A percentile compares a stretch with the other conserved stretches of the same genome.
These are phyloP conservation scores for Rhodotorula diobovata DNA, from an alignment of 768 basidiomycete species.

Conservation along the genomic window DNA sequence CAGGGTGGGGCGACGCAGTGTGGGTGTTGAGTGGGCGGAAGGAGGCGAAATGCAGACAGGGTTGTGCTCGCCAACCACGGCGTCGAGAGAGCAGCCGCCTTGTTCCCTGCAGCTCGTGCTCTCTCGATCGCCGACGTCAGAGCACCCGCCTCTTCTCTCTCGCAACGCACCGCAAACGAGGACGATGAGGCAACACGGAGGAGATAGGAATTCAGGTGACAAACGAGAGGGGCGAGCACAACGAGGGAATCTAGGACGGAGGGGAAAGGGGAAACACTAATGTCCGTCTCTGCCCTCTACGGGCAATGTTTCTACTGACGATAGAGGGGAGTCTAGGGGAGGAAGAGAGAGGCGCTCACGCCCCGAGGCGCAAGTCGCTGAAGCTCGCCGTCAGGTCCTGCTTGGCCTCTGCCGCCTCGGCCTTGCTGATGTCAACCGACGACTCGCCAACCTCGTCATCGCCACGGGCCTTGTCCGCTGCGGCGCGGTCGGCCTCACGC, in stretches of 20 bases:
- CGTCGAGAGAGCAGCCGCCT: not conserved
- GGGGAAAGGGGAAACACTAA: too few relatives aligned
- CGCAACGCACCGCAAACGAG: too few relatives aligned
- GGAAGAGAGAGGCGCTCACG: not conserved
- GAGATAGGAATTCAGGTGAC: too few relatives aligned
- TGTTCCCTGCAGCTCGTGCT: too few relatives aligned
- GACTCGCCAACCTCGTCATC: constrained; percentile 37
- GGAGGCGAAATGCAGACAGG: not conserved
- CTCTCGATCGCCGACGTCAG: too few relatives aligned
- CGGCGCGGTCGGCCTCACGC: constrained; percentile 44
- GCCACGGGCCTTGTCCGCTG: constrained; percentile 27
- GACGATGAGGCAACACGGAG: too few relatives aligned
- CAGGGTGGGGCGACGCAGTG: not conserved
- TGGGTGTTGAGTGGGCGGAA: not conserved
- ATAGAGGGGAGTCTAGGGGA: not conserved
- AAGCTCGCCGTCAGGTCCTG: constrained; percentile 29
- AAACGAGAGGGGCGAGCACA: too few relatives aligned
- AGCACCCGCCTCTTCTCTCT: too few relatives aligned
- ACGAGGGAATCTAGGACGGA: too few relatives aligned
- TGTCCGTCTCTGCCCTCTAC: too few relatives aligned
- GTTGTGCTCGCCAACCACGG: not conserved
- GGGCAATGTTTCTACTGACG: not conserved
- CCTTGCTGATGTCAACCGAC: constrained; percentile 14
- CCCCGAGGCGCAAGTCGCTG: constrained; percentile 26
- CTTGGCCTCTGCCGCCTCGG: constrained; percentile 3